Conservation (phyloP, 2,329 filamentous ascomycete genomes). For the Microsporum ferrugineum region DNA sequence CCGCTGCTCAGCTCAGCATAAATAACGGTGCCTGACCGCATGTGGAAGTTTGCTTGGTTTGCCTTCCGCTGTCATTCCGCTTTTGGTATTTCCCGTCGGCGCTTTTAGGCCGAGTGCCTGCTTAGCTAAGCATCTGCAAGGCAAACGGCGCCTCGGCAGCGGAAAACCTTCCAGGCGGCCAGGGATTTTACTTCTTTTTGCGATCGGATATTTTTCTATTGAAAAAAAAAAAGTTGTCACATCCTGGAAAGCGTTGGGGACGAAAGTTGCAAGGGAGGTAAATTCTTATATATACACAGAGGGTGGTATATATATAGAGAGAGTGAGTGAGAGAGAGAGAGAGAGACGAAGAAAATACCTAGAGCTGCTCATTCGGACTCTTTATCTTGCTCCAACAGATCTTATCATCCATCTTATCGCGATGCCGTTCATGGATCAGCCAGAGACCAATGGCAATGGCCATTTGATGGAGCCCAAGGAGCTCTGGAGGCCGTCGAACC, state of each 20-base stretch:
- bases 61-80: neutral
- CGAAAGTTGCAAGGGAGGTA: neutral
- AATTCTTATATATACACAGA: neutral
- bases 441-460: constrained; percentile 9
- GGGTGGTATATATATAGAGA: neutral
- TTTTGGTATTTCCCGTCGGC: neutral
- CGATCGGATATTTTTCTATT: neutral
- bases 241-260: neutral
- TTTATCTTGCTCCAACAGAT: too few relatives aligned
- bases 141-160: neutral
- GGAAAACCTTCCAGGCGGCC: neutral
- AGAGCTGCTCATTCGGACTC: too few relatives aligned
- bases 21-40: neutral
- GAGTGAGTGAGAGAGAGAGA: neutral
- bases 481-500: constrained; percentile 61
- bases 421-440: constrained; percentile 12
- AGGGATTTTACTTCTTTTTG: neutral
- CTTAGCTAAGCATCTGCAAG: neutral
- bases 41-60: neutral
- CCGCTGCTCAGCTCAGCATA: neutral
- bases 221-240: neutral
- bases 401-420: neutral
- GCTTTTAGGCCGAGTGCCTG: neutral
- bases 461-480: constrained; percentile 26
- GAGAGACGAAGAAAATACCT: too few relatives aligned